phyloP scores from a whole-genome alignment of 106 monocot species.

The Acanthochlamys bracteata region DNA sequence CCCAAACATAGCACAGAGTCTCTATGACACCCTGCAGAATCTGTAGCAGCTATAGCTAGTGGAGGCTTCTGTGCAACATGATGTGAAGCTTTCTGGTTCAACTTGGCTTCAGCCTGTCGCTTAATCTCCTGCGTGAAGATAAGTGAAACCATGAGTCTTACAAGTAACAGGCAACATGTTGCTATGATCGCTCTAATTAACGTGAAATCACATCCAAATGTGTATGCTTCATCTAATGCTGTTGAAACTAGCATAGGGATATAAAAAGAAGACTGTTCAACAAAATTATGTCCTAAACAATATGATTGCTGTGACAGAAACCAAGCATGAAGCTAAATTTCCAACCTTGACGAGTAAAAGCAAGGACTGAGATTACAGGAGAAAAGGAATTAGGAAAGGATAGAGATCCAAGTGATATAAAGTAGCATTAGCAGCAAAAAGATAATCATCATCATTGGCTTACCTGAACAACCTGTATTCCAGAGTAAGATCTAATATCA shows the following conservation, averaged over 20 bases:
- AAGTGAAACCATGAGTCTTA: not conserved
- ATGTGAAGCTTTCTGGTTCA: constrained; percentile 51
- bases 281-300: no score
- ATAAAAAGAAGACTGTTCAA: no score
- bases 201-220: no score
- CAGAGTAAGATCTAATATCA: constrained; percentile 61
- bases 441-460: not conserved
- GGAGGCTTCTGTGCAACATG: constrained; percentile 54
- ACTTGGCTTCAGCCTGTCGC: constrained; percentile 23
- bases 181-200: no score
- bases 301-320: no score
- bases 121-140: constrained; percentile 45
- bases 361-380: no score
- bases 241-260: no score
- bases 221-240: no score
- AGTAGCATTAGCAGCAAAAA: not conserved
- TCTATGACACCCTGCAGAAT: constrained; percentile 76
- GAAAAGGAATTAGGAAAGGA: no score
- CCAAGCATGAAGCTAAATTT: not conserved
- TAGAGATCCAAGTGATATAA: no score
- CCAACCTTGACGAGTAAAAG: not conserved
- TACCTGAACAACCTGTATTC: constrained; percentile 94
- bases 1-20: constrained; percentile 76
- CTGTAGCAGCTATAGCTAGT: constrained; percentile 62
- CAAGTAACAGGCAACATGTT: no score